Evolutionary conservation across 176 grass and related monocot genomes (phyloP).

Genomic region (Cenchrus americanus): DNA sequence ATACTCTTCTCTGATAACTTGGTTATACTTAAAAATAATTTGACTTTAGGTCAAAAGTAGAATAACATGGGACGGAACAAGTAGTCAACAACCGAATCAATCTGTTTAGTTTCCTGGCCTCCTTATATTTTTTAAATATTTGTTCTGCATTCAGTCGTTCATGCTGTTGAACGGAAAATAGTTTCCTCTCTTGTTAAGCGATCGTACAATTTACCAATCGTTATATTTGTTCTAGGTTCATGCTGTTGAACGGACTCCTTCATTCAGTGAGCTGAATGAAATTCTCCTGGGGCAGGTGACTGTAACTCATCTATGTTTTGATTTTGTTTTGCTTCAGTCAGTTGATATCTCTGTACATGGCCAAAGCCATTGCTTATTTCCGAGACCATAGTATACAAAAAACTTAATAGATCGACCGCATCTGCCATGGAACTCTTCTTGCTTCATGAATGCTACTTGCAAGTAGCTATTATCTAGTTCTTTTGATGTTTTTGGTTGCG

Average conservation of each 20-base stretch:
- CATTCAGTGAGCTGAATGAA: constrained; percentile 96
- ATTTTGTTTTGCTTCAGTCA: constrained; percentile 22
- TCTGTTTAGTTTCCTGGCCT: not conserved
- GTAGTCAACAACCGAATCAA: not conserved
- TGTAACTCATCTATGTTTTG: constrained; percentile 34
- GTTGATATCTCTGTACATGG: constrained; percentile 5
- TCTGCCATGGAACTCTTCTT: not conserved
- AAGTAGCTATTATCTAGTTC: constrained; percentile 21
- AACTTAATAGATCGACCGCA: constrained; percentile 16
- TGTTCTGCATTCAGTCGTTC: too few species aligned
- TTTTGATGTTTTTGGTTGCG: constrained; percentile 22
- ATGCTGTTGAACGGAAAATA: too few species aligned
- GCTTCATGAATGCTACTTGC: constrained; percentile 21
- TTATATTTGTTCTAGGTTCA: constrained; percentile 69
- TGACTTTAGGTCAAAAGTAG: too few species aligned
- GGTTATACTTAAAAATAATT: too few species aligned
- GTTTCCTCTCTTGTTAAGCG: not conserved
- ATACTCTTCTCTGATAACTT: too few species aligned
- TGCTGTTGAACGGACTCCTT: constrained; percentile 96
- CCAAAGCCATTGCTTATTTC: not conserved
- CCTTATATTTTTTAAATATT: not conserved
- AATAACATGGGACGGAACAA: not conserved
- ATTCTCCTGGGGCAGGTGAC: constrained; percentile 97
- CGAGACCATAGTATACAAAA: constrained; percentile 11
- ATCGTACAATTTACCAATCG: constrained; percentile 25